These are phyloP conservation scores for Amanita phalloides DNA, from an alignment of 768 basidiomycete species.

Conservation along the genomic window DNA sequence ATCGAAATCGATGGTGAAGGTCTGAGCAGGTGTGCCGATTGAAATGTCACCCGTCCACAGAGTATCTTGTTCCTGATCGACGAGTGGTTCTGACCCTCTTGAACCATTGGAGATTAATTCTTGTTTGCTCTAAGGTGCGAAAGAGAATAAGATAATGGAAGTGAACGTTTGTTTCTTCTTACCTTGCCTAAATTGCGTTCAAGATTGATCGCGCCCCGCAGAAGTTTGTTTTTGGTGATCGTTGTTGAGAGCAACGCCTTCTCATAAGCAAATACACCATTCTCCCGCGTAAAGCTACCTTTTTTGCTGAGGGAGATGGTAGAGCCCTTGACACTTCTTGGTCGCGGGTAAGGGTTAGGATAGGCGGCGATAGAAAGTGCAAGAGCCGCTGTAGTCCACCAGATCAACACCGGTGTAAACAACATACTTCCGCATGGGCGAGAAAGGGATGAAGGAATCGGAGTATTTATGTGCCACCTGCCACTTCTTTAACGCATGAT, in stretches of 20 bases:
- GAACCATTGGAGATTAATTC: not conserved
- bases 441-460: too few relatives aligned
- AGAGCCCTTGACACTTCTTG: not conserved
- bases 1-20: not conserved
- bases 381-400: not conserved
- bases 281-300: not conserved
- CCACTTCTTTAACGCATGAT: too few relatives aligned
- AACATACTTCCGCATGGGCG: not conserved
- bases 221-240: not conserved
- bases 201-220: not conserved
- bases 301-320: not conserved
- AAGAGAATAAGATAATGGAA: not conserved
- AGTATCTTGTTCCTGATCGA: not conserved
- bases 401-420: not conserved
- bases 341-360: not conserved
- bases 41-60: not conserved
- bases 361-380: not conserved
- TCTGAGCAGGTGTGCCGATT: not conserved
- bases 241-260: not conserved
- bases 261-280: not conserved
- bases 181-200: not conserved
- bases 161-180: not conserved
- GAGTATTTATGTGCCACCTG: too few relatives aligned
- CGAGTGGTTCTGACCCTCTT: not conserved
- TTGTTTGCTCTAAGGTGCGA: not conserved